Conservation (phyloP, 768 basidiomycete species). For the Lyophyllum atratum region DNA sequence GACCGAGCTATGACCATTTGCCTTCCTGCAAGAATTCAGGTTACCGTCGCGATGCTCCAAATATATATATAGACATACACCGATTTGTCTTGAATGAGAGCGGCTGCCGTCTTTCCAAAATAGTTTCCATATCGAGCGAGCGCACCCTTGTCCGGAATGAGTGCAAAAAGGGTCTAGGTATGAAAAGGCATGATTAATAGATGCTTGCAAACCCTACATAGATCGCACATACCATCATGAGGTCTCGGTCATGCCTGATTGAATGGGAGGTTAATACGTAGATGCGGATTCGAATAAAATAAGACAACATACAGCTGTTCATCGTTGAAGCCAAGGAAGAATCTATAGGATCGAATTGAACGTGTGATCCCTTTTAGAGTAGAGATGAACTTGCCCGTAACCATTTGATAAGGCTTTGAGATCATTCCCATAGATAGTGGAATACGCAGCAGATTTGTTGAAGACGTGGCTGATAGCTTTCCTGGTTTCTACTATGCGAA, state of each 20-base stretch:
- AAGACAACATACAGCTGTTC: constrained; percentile 12
- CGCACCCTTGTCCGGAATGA: constrained; percentile 17
- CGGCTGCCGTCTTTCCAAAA: constrained; percentile 16
- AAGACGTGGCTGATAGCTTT: constrained; percentile 21
- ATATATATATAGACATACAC: background rate
- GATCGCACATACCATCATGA: constrained; percentile 17
- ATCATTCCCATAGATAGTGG: constrained; percentile 15
- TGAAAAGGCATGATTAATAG: no score
- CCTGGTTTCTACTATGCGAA: constrained; percentile 13
- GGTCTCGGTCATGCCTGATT: constrained; percentile 22
- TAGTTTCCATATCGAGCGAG: constrained; percentile 15
- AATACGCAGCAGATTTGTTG: constrained; percentile 15
- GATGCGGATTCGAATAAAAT: background rate
- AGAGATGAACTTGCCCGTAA: constrained; percentile 17
- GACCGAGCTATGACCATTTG: constrained; percentile 10
- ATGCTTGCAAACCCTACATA: no score
- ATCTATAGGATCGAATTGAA: constrained; percentile 5
- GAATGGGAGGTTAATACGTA: background rate
- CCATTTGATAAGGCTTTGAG: constrained; percentile 17
- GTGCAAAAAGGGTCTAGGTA: constrained; percentile 19
- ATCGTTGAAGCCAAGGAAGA: constrained; percentile 21
- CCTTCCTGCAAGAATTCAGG: constrained; percentile 1
- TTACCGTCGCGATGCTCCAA: background rate
- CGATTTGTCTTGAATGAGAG: constrained; percentile 13
- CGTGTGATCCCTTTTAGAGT: background rate